These are phyloP conservation scores for Ogataea methanolica DNA, from an alignment of 805 yeast species.

Conservation along the genomic window DNA sequence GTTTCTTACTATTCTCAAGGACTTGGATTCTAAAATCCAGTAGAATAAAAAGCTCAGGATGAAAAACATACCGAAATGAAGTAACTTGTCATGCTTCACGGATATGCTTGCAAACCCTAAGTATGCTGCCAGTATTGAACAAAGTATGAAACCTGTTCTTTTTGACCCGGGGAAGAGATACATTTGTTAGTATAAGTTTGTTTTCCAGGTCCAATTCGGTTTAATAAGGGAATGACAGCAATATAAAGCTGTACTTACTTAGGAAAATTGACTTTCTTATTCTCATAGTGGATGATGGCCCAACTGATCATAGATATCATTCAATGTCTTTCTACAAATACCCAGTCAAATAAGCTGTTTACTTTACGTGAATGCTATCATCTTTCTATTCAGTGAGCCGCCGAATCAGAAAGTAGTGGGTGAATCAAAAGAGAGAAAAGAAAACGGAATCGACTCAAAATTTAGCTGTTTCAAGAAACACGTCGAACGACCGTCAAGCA, in stretches of 20 bases:
- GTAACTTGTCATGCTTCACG: conserved; percentile 41
- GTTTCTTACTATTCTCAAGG: conserved; percentile 28
- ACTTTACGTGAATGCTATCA: too few species aligned
- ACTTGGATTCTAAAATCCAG: conserved; percentile 37
- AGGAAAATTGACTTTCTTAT: neutral
- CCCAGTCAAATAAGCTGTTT: too few species aligned
- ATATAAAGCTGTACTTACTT: neutral
- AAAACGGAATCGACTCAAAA: too few species aligned
- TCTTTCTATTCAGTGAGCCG: too few species aligned
- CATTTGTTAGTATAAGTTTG: neutral
- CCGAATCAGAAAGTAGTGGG: too few species aligned
- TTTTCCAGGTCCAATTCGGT: neutral
- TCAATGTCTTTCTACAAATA: too few species aligned
- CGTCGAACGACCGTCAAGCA: too few species aligned
- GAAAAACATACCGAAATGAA: conserved; percentile 44
- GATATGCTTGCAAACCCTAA: conserved; percentile 49
- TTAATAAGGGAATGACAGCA: neutral
- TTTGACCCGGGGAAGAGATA: neutral
- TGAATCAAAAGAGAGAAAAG: too few species aligned
- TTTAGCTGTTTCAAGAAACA: too few species aligned
- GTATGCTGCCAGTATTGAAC: conserved; percentile 27
- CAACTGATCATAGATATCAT: too few species aligned
- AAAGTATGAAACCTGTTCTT: conserved; percentile 16
- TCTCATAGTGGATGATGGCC: neutral
- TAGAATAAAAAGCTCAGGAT: conserved; percentile 43